phyloP scores from a whole-genome alignment of 73 alveolate species.

The Tetrahymena thermophila region DNA sequence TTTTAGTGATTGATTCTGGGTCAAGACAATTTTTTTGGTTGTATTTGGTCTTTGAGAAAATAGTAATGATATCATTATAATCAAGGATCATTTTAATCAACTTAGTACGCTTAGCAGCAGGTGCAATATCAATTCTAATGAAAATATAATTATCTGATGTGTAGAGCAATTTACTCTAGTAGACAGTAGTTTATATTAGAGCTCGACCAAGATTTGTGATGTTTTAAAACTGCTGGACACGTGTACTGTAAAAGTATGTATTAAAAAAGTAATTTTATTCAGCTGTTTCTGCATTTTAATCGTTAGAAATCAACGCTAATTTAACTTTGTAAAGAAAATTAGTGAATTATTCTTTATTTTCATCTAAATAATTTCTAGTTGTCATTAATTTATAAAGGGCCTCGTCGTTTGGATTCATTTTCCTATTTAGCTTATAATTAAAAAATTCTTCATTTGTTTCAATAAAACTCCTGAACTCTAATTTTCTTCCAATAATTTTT shows the following conservation, averaged over 20 bases:
- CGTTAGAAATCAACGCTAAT: not conserved
- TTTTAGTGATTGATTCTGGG: not conserved
- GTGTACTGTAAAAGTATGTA: not conserved
- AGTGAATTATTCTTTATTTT: not conserved
- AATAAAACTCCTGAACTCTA: not conserved
- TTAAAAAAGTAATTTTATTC: not conserved
- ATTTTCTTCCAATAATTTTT: not conserved
- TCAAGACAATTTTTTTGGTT: not conserved
- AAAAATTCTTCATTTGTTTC: not conserved
- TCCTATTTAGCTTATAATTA: not conserved
- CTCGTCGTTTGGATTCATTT: not conserved
- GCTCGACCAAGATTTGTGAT: not conserved
- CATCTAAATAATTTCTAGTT: not conserved
- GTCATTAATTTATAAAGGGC: not conserved
- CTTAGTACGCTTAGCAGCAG: not conserved
- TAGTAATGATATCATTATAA: not conserved
- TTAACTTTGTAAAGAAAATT: not conserved
- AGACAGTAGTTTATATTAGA: not conserved
- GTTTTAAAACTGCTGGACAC: not conserved
- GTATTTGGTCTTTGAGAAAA: not conserved
- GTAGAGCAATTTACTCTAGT: not conserved
- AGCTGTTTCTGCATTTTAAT: not conserved
- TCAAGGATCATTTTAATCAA: not conserved
- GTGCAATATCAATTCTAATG: not conserved
- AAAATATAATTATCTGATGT: not conserved